A percentile compares a stretch with the other conserved stretches of the same genome.
Evolutionary conservation across 176 grass and related monocot genomes (phyloP).

Genomic region (Ampelocalamus luodianensis): DNA sequence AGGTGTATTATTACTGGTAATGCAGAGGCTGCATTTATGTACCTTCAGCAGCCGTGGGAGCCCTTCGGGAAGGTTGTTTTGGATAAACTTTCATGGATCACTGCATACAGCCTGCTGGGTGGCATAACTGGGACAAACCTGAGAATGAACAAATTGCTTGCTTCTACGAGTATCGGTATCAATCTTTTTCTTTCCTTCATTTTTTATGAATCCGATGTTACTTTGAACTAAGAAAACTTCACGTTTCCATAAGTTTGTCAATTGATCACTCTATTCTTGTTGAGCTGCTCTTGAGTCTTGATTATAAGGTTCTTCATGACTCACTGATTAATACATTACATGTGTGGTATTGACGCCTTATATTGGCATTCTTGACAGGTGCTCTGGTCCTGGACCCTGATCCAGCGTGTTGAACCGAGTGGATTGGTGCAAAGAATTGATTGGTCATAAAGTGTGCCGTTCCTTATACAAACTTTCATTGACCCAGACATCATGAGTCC

Average conservation of each 20-base stretch:
- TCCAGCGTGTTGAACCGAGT: conserved; percentile 39
- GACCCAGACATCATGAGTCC: conserved; percentile 42
- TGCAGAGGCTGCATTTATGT: conserved; percentile 41
- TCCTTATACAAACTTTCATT: conserved; percentile 48
- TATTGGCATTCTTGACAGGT: conserved; percentile 38
- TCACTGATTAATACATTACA: not conserved
- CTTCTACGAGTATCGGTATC: conserved; percentile 53
- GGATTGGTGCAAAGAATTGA: conserved; percentile 60
- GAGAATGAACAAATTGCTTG: conserved; percentile 60
- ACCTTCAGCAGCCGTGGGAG: conserved; percentile 52
- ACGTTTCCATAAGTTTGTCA: not conserved
- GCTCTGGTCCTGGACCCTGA: conserved; percentile 31
- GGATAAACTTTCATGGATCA: conserved; percentile 52
- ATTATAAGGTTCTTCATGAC: not conserved
- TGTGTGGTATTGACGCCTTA: not conserved
- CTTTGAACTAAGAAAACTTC: not conserved
- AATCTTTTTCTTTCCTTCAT: not conserved
- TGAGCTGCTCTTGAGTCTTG: not conserved
- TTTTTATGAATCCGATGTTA: conserved; percentile 27
- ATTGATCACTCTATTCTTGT: not conserved
- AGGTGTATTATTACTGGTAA: conserved; percentile 54
- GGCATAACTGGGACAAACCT: conserved; percentile 60
- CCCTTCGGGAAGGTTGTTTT: conserved; percentile 55
- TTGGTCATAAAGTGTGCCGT: conserved; percentile 53
- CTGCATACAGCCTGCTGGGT: conserved; percentile 49